Base-by-base conservation (phyloP, 108 stramenopile genomes). In the Schizochytrium sp. region DNA sequence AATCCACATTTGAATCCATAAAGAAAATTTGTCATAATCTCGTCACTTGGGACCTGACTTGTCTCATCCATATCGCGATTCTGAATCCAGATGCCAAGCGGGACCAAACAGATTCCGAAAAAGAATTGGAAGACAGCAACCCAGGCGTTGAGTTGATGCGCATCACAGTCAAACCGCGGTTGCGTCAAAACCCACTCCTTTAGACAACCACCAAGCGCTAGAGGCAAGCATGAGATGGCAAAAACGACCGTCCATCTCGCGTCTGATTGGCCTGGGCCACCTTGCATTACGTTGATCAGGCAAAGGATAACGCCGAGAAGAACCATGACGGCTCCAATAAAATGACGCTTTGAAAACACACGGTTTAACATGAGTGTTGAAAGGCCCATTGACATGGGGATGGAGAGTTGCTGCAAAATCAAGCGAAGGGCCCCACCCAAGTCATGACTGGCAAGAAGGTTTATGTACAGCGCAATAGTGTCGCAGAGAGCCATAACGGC, bases 401-500 rank as follows among this genome's bases (percentile, higher is more conserved):
- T 83, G 50, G 76, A 83, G 53, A 83, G 76, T 53, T 83, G 76
- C 76, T 83, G 76, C 2, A 83, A 40, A 40, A 83, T 83, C 10
- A 83, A 53, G 5, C 76, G 47, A 47, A 83, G 47, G 17, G 47
- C 76, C 10, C 76, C 53, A 10, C 76, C 76, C 10, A 83, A n/a
- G 76, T 40, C 53, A 28, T 83, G 76, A 40, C 76, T 83, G 17
- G 76, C 76, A 53, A 83, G 76, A 55, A 83, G 53, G 47, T 83
- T 83, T 38, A 83, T 83, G 53, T 83, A 83, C 50, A 83, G 76
- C 10, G 76, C 47, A 53, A 83, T 3, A 5, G 76, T 55, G 47
- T 83, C 76, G 76, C 76, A 83, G 15, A 83, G 76, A 2, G 76
- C 76, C 76, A 83, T 83, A 53, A 83, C 50, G 64, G 42, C 64